These are phyloP conservation scores for Salvia splendens DNA, from an alignment of 257 asterid genomes.

Conservation along the genomic window DNA sequence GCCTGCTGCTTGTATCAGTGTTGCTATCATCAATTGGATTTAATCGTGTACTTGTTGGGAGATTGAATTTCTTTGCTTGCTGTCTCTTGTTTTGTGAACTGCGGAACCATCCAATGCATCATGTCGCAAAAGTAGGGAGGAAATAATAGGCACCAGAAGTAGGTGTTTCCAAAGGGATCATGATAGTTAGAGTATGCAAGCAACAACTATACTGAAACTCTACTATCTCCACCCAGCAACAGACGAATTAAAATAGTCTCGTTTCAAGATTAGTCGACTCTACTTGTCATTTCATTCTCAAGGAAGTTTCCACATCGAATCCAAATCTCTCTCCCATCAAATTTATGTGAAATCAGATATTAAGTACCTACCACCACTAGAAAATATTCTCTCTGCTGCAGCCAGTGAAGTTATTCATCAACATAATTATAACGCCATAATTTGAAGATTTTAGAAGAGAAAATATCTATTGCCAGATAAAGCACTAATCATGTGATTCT, in stretches of 20 bases:
- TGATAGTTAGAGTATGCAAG: not conserved
- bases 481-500: not conserved
- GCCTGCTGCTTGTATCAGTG: slow-evolving; percentile 40
- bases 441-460: not conserved
- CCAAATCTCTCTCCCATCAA: slow-evolving; percentile 1
- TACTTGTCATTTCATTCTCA: slow-evolving; percentile 22
- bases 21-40: slow-evolving; percentile 44
- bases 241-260: slow-evolving; percentile 4
- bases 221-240: slow-evolving; percentile 1
- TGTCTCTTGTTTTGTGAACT: slow-evolving; percentile 71
- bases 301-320: not conserved
- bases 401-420: not conserved
- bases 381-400: not conserved
- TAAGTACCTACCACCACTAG: not conserved
- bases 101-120: slow-evolving; percentile 38
- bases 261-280: not conserved
- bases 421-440: not conserved
- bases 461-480: not conserved
- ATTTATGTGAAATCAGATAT: not conserved
- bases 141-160: not conserved
- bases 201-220: not conserved
- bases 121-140: slow-evolving; percentile 8
- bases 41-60: slow-evolving; percentile 40
- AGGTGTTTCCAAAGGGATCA: not conserved
- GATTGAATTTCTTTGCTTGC: slow-evolving; percentile 54